Percentiles rank a stretch among this genome's conserved stretches.
Conservation (phyloP, 2,329 filamentous ascomycete species). For the Aspergillus quadricinctus region DNA sequence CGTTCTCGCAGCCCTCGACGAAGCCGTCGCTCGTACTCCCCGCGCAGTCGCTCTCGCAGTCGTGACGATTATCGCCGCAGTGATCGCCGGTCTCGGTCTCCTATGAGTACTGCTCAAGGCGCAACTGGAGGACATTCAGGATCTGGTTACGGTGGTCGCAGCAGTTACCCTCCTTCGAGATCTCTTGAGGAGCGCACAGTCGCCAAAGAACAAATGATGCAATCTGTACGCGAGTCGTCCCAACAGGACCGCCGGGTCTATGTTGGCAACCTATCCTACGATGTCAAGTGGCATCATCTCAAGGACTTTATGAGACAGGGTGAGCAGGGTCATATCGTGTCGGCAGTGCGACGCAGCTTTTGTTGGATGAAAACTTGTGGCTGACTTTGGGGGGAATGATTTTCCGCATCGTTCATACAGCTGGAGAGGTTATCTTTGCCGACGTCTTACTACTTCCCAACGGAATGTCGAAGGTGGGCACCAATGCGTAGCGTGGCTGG, state of each 20-base stretch:
- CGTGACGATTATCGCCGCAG: constrained; percentile 72
- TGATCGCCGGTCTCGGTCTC: constrained; percentile 75
- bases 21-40: constrained; percentile 72
- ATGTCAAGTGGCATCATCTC: constrained; percentile 99
- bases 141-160: constrained; percentile 54
- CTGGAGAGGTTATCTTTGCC: constrained; percentile 98
- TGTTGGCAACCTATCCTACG: constrained; percentile 97
- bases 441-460: constrained; percentile 99
- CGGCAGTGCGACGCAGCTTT: constrained; percentile 17
- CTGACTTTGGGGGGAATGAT: constrained; percentile 36
- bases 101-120: constrained; percentile 71
- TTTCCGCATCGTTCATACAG: constrained; percentile 48
- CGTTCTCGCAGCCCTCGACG: constrained; percentile 79
- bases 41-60: constrained; percentile 73
- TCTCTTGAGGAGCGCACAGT: constrained; percentile 77
- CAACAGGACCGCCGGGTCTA: constrained; percentile 99
- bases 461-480: constrained; percentile 99
- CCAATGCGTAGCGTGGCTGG: constrained; percentile 85
- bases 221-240: constrained; percentile 84
- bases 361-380: constrained; percentile 19
- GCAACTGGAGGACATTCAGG: constrained; percentile 68
- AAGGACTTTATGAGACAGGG: constrained; percentile 99
- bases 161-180: constrained; percentile 59
- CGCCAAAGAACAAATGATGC: constrained; percentile 94
- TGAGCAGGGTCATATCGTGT: constrained; percentile 49